Evolutionary conservation across 2,329 filamentous ascomycete genomes (phyloP), one percentile per base, ranked within the genome.

Genomic region (Coniochaeta ligniaria): DNA sequence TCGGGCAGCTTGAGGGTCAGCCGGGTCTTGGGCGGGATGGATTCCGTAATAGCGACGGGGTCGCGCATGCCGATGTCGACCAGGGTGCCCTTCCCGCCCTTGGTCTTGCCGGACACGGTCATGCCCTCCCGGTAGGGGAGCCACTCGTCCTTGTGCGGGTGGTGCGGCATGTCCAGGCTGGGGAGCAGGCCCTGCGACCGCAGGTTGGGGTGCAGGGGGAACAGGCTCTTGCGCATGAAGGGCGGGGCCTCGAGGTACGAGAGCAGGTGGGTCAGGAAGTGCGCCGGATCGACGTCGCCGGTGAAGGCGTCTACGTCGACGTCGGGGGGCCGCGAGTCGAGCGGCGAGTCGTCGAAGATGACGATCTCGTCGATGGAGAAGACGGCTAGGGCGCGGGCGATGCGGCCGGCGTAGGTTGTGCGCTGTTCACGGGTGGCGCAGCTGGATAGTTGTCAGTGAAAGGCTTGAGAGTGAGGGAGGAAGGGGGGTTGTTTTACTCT

Each of bases 351-450:
- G 69, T 94, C 86, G 72, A 90, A 96, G 60, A 96, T 78, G 58
- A 96, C 81, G 33, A 96, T 81, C 75, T 96, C 92, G 71, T 96
- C 92, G 66, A 96, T 83, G 68, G 85, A 88, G 75, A 95, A 96
- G 64, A 96, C 88, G 63, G 90, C 89, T 58, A 92, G 82, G 36
- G 91, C 90, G 59, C 92, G 89, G 6, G 91, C 91, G 59, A 96
- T 87, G 64, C 89, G 87, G 8, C 89, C 90, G 1, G 87, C 88
- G 56, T 90, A 80, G 56, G 83, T 81, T 38, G 88, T 91, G 70
- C 91, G 88, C 70, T 91, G 87, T 62, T 96, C 91, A 64, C 88
- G 85, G 11, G 87, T 89, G 61, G 84, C 79, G 41, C 87, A 86
- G 70, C 89, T 92, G 66, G 65, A 65, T 43, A 20, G 57, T 45